Conservation (phyloP, 805 yeast genomes). For the Candida hungchunana region DNA sequence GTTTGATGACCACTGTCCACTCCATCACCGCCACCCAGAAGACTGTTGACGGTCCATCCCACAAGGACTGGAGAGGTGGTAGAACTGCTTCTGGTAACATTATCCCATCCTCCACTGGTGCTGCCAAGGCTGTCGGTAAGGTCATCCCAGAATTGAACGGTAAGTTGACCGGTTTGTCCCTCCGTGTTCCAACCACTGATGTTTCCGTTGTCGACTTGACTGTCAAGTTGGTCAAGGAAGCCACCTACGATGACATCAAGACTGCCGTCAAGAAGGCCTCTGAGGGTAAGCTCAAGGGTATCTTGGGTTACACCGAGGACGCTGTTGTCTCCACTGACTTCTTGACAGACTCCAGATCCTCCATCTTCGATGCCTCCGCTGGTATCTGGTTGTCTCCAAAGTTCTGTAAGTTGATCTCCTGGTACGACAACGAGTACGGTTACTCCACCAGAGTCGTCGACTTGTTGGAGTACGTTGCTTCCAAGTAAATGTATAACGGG, state of each 20-base stretch:
- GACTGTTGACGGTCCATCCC: conserved; percentile 96
- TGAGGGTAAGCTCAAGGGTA: conserved; percentile 73
- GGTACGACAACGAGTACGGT: conserved; percentile 97
- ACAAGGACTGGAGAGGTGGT: conserved; percentile 99
- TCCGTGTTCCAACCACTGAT: conserved; percentile 92
- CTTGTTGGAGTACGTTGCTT: conserved; percentile 75
- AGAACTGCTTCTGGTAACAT: conserved; percentile 95
- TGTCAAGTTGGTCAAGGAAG: conserved; percentile 69
- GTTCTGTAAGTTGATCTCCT: conserved; percentile 86
- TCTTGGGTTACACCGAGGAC: conserved; percentile 88
- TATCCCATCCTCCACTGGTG: conserved; percentile 95
- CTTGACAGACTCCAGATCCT: conserved; percentile 77
- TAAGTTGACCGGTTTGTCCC: conserved; percentile 89
- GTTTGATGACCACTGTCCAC: conserved; percentile 95
- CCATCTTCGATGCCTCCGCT: conserved; percentile 88
- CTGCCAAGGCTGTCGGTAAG: conserved; percentile 96
- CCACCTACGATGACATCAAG: conserved; percentile 82
- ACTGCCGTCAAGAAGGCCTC: conserved; percentile 71
- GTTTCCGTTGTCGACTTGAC: conserved; percentile 93
- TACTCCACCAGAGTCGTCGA: conserved; percentile 96
- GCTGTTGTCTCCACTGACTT: conserved; percentile 90
- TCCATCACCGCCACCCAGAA: conserved; percentile 95
- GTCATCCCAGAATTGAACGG: conserved; percentile 89
- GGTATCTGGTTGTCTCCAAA: conserved; percentile 84
- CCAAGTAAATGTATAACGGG: conserved; percentile 13